A percentile compares a stretch with the other conserved stretches of the same genome.
These are phyloP conservation scores for Jasminum sambac DNA, from an alignment of 257 asterid genomes.

Conservation along the genomic window DNA sequence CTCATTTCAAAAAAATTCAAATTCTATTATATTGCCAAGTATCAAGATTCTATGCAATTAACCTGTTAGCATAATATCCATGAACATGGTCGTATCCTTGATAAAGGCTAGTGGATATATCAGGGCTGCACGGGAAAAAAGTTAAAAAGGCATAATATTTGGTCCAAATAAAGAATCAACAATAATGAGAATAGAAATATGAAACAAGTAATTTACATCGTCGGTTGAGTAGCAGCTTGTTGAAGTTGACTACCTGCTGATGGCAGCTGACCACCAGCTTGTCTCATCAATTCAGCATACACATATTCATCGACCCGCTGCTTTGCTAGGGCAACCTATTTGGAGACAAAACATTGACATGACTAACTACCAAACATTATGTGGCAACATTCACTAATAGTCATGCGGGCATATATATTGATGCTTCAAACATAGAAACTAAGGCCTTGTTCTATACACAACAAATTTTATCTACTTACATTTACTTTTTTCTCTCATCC, in stretches of 20 bases:
- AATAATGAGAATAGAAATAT: neutral
- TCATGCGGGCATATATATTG: no score
- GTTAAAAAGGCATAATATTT: constrained; percentile 1
- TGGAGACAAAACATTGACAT: constrained; percentile 4
- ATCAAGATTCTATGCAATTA: constrained; percentile 1
- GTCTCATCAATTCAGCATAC: constrained; percentile 79
- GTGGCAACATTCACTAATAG: neutral
- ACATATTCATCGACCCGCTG: constrained; percentile 89
- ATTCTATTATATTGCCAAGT: neutral
- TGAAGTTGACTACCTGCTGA: constrained; percentile 30
- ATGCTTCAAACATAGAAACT: neutral
- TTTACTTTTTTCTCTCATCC: no score
- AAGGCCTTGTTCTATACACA: no score
- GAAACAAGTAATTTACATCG: constrained; percentile 34
- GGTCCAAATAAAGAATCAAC: neutral
- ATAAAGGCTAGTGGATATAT: constrained; percentile 45
- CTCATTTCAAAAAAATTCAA: no score
- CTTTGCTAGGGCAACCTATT: constrained; percentile 80
- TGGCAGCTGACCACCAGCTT: constrained; percentile 53
- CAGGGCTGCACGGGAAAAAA: constrained; percentile 47
- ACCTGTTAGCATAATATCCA: constrained; percentile 70
- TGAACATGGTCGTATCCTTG: constrained; percentile 63
- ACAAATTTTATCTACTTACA: no score
- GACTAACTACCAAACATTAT: neutral
- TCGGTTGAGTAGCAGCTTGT: constrained; percentile 35